These are phyloP conservation scores for Exserohilum rostratum DNA, from an alignment of 2,329 filamentous ascomycete species.

Conservation along the genomic window DNA sequence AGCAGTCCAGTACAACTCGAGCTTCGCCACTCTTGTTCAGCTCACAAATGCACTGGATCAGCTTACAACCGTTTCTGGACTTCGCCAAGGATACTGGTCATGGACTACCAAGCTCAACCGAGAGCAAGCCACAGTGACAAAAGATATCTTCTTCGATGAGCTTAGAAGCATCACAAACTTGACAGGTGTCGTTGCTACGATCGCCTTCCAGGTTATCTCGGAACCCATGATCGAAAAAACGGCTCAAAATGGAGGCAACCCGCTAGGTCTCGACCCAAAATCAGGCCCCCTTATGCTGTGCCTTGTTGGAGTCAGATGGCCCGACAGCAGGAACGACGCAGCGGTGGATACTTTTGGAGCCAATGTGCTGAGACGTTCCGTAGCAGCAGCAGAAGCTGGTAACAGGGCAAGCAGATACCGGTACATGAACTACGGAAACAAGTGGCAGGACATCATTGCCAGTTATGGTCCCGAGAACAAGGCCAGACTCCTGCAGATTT, in stretches of 20 bases:
- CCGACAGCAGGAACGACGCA: constrained; percentile 27
- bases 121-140: constrained; percentile 23
- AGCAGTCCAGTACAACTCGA: constrained; percentile 22
- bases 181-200: constrained; percentile 21
- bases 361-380: constrained; percentile 20
- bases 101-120: constrained; percentile 35
- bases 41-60: constrained; percentile 11
- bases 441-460: constrained; percentile 50
- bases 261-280: constrained; percentile 33
- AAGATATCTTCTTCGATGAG: constrained; percentile 33
- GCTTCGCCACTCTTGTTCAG: constrained; percentile 26
- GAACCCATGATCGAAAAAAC: constrained; percentile 28
- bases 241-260: constrained; percentile 33
- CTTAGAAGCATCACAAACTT: constrained; percentile 24
- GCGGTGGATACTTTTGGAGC: constrained; percentile 25
- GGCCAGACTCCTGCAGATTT: constrained; percentile 22
- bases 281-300: constrained; percentile 28
- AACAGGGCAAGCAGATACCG: too few species aligned
- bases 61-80: constrained; percentile 5
- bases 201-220: constrained; percentile 39
- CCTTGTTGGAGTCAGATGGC: constrained; percentile 29
- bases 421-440: constrained; percentile 57
- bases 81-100: constrained; percentile 38
- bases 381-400: constrained; percentile 12
- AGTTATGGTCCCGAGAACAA: constrained; percentile 51